These are phyloP conservation scores for Amoebophrya sp. DNA, from an alignment of 169 alveolate genomes.

Conservation along the genomic window DNA sequence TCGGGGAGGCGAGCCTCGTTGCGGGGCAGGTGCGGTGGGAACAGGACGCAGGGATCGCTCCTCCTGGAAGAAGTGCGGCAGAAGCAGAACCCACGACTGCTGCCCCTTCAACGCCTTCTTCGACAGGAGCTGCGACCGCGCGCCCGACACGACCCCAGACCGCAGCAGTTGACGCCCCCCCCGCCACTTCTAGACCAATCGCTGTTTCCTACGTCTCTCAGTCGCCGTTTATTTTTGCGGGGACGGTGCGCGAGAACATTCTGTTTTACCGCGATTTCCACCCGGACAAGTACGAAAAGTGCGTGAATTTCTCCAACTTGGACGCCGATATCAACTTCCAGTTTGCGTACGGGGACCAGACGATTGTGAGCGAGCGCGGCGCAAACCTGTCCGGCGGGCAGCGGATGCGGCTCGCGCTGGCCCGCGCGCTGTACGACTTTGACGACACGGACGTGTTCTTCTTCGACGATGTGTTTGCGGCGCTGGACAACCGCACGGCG, in stretches of 20 bases:
- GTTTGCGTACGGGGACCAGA: neutral
- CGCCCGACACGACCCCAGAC: too few relatives aligned
- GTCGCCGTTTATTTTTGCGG: neutral
- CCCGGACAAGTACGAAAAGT: neutral
- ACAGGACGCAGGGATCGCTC: too few relatives aligned
- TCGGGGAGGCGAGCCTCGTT: neutral
- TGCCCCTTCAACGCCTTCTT: too few relatives aligned
- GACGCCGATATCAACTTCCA: neutral
- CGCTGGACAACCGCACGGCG: neutral
- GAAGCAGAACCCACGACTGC: too few relatives aligned
- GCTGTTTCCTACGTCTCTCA: slow-evolving; percentile 4
- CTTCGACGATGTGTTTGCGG: neutral
- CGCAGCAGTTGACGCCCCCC: too few relatives aligned
- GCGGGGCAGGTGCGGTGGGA: neutral
- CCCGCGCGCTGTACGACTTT: neutral
- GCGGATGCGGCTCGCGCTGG: neutral
- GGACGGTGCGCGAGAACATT: neutral
- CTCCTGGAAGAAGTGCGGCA: too few relatives aligned
- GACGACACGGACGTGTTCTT: neutral
- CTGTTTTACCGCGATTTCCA: neutral
- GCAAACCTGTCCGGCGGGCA: neutral
- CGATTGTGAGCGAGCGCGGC: neutral
- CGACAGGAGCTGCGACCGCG: too few relatives aligned
- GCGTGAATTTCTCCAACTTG: neutral
- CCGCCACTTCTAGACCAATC: too few relatives aligned